Conservation (phyloP, 306 rosid species). For the Quercus agrifolia region DNA sequence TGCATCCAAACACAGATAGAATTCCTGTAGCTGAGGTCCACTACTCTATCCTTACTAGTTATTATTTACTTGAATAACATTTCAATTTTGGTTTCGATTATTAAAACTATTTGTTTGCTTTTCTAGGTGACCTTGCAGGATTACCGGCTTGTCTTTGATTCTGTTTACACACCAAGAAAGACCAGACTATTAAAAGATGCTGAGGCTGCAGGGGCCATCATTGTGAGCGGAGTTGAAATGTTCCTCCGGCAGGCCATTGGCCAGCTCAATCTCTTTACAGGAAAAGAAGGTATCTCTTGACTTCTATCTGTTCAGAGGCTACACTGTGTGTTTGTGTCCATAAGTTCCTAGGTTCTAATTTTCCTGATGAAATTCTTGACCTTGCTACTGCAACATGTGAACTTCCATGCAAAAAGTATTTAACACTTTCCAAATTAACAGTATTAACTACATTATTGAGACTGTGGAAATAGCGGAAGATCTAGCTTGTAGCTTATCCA, state of each 20-base stretch:
- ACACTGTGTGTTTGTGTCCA: neutral
- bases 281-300: slow-evolving; percentile 15
- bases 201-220: slow-evolving; percentile 40
- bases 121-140: slow-evolving; percentile 36
- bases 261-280: slow-evolving; percentile 43
- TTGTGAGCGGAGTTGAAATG: slow-evolving; percentile 49
- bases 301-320: neutral
- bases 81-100: neutral
- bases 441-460: neutral
- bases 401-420: neutral
- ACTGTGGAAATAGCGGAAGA: neutral
- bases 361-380: neutral
- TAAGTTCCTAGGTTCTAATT: neutral
- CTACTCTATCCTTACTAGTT: neutral
- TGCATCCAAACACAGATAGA: slow-evolving; percentile 44
- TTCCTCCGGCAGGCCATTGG: slow-evolving; percentile 45
- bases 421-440: neutral
- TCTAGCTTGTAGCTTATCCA: neutral
- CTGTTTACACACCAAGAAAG: slow-evolving; percentile 42
- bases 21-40: slow-evolving; percentile 44
- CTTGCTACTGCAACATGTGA: neutral
- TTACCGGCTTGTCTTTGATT: slow-evolving; percentile 40
- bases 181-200: slow-evolving; percentile 46
- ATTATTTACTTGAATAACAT: neutral
- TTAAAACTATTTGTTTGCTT: neutral